Evolutionary conservation across 2,329 filamentous ascomycete genomes (phyloP).

Genomic region (Truncatella angustata): DNA sequence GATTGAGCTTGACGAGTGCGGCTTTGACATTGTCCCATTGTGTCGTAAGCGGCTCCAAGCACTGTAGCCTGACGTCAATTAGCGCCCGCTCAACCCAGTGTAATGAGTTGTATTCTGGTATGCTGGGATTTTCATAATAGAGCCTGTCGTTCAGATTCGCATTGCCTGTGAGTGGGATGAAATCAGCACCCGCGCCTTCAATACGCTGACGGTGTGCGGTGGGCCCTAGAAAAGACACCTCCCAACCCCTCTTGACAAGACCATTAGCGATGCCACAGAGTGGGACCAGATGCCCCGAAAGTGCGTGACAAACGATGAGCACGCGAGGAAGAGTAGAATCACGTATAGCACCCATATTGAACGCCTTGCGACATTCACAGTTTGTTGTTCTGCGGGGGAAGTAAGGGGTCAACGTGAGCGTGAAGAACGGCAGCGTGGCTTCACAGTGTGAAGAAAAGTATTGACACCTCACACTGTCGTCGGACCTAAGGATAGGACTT

Average conservation of each 20-base stretch:
- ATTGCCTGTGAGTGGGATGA: slow-evolving; percentile 28
- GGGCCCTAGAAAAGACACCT: slow-evolving; percentile 33
- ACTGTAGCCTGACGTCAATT: slow-evolving; percentile 29
- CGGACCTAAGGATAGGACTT: too few relatives aligned
- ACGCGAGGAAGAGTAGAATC: neutral
- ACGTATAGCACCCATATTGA: too few relatives aligned
- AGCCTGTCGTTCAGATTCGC: slow-evolving; percentile 33
- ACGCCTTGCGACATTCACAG: too few relatives aligned
- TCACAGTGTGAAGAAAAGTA: too few relatives aligned
- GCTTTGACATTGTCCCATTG: slow-evolving; percentile 31
- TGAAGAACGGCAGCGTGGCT: too few relatives aligned
- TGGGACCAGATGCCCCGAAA: slow-evolving; percentile 36
- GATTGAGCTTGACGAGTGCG: slow-evolving; percentile 23
- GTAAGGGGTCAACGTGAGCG: too few relatives aligned
- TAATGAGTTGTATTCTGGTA: slow-evolving; percentile 20
- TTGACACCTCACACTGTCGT: too few relatives aligned
- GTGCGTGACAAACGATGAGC: slow-evolving; percentile 32
- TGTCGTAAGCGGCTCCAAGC: slow-evolving; percentile 29
- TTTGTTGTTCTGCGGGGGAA: too few relatives aligned
- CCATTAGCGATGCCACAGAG: slow-evolving; percentile 31
- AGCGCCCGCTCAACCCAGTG: slow-evolving; percentile 29
- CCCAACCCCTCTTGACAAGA: slow-evolving; percentile 29
- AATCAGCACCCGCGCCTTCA: slow-evolving; percentile 28
- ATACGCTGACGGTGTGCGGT: slow-evolving; percentile 33
- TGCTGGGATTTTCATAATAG: slow-evolving; percentile 26